Percentiles rank a stretch among this genome's conserved stretches.
Evolutionary conservation across 495 filamentous ascomycete genomes (phyloP).

Genomic region (Lepraria neglecta): DNA sequence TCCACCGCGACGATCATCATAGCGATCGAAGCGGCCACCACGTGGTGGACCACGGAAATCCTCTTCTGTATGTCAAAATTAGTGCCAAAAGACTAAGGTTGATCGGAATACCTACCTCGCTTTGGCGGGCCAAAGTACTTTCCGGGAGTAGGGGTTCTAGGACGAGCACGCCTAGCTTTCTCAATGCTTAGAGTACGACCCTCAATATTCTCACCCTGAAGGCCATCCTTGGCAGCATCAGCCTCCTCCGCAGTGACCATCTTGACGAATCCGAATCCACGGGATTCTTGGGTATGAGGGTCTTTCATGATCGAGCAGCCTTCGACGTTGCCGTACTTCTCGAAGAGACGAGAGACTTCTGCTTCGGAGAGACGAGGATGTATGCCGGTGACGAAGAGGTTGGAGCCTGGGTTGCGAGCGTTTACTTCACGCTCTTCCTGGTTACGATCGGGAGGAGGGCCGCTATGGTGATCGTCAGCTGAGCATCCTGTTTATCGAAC

Average conservation of each 20-base stretch:
- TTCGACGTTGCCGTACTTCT: conserved; percentile 97
- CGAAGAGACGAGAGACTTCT: conserved; percentile 89
- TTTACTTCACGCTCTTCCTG: conserved; percentile 70
- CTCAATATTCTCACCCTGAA: conserved; percentile 92
- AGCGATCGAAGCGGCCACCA: conserved; percentile 52
- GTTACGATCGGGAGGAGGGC: conserved; percentile 41
- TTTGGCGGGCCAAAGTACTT: conserved; percentile 99
- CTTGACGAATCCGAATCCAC: conserved; percentile 99
- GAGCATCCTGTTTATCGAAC: conserved; percentile 15
- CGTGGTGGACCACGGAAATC: conserved; percentile 52
- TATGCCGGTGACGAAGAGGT: conserved; percentile 98
- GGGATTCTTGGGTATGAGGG: conserved; percentile 94
- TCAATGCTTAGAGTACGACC: conserved; percentile 96
- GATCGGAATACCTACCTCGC: conserved; percentile 61
- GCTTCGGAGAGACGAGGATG: conserved; percentile 87
- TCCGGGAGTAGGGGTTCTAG: conserved; percentile 92
- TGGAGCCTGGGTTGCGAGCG: conserved; percentile 85
- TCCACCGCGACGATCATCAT: conserved; percentile 50
- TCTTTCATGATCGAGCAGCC: conserved; percentile 99
- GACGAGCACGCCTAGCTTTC: conserved; percentile 91
- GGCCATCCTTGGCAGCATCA: conserved; percentile 90
- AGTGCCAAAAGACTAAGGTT: neutral
- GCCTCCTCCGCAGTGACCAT: conserved; percentile 91
- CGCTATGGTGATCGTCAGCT: conserved; percentile 29
- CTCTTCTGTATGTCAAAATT: conserved; percentile 37